Evolutionary conservation across 2,329 filamentous ascomycete species (phyloP), one percentile per base, ranked within the genome.

Genomic region (Colletotrichum euphorbiae): DNA sequence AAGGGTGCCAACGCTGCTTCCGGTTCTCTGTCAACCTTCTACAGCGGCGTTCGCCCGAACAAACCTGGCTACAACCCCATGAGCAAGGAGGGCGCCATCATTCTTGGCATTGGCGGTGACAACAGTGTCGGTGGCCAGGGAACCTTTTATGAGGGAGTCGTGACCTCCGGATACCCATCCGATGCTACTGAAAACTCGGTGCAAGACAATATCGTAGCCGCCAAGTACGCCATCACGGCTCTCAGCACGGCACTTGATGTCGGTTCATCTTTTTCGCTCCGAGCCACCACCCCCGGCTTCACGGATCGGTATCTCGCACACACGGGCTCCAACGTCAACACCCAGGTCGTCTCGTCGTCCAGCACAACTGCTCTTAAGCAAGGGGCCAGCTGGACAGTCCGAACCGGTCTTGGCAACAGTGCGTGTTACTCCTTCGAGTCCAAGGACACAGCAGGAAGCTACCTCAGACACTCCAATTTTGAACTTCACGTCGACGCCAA

Each of bases 81-180:
- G 89, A 80, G 73, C 70, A 90, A 90, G 71, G 88, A 91, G 73
- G 89, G 89, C 12, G 84, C 88, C 63, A 89, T 91, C 50, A 83
- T 91, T 66, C 86, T 91, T n/a, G 89, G 89, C n/a, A 90, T 90
- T 61, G 89, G 89, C n/a, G 89, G 89, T 7, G 89, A 91, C 72
- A 91, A 89, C 78, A 89, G 86, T 73, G 78, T 80, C 71, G 73
- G 84, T 52, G 88, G 81, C 0, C 86, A 89, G 73, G 88, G 89
- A 28, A 90, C 88, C 0, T 89, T 89, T 73, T 89, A 90, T 75
- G 89, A 91, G 76, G 89, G 88, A 24, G 87, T 85, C 24, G 89
- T 91, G 87, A 90, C 87, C 13, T 77, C 80, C 0, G 87, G 87
- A 1, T 90, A 89, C 71, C 88, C 89, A 0, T 82, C 85, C 2